A percentile compares a stretch with the other conserved stretches of the same genome.
Evolutionary conservation across 805 yeast genomes (phyloP).

Genomic region (Sugiyamaella lignohabitans): DNA sequence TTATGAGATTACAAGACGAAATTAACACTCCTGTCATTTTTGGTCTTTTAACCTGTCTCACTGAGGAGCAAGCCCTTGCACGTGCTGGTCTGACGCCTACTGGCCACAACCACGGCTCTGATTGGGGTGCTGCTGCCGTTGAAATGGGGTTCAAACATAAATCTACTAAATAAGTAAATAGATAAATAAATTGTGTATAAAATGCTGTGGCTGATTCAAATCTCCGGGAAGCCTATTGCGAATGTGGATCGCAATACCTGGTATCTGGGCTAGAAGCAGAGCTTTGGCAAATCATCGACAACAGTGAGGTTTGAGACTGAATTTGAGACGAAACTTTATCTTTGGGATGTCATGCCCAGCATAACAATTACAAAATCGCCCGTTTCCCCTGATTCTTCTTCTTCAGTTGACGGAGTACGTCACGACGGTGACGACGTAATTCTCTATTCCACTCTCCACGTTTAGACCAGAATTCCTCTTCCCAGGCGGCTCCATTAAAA

Average conservation of each 20-base stretch:
- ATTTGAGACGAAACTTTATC: not conserved
- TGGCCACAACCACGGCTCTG: slow-evolving; percentile 92
- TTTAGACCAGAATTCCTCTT: slow-evolving; percentile 71
- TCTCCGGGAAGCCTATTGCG: not conserved
- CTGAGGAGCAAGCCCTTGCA: slow-evolving; percentile 87
- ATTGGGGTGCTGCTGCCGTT: slow-evolving; percentile 99
- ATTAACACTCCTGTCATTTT: slow-evolving; percentile 76
- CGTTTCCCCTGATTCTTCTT: slow-evolving; percentile 31
- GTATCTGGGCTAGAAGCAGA: too few species aligned
- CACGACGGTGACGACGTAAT: slow-evolving; percentile 69
- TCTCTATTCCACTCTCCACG: slow-evolving; percentile 76
- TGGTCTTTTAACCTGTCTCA: slow-evolving; percentile 87
- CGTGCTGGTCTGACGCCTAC: slow-evolving; percentile 79
- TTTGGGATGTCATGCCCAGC: too few species aligned
- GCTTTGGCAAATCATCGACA: too few species aligned
- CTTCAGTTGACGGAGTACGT: slow-evolving; percentile 53
- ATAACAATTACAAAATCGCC: not conserved
- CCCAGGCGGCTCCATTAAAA: slow-evolving; percentile 47
- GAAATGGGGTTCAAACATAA: slow-evolving; percentile 60
- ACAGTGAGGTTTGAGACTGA: too few species aligned
- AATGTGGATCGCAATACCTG: not conserved
- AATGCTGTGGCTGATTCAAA: not conserved
- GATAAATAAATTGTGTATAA: too few species aligned
- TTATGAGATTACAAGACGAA: slow-evolving; percentile 74
- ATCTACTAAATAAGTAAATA: slow-evolving; percentile 2